Evolutionary conservation across 306 rosid species (phyloP), one percentile per base, ranked within the genome.

Genomic region (Lathyrus tuberosus): DNA sequence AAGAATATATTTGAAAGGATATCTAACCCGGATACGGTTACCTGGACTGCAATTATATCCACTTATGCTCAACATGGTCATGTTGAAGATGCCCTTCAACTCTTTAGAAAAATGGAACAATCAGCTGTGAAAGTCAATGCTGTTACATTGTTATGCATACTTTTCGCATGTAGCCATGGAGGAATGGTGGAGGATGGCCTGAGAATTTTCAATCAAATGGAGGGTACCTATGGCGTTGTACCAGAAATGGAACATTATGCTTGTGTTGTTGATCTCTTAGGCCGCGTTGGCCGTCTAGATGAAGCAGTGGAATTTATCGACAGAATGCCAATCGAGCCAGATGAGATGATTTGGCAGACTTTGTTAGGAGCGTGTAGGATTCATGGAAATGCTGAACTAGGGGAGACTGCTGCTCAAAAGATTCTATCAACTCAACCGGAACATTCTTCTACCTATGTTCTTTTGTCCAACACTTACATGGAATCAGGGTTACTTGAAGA

Each of bases 131-230:
- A 74, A 79, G 73, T 74, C 9, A 91, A 86, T 58, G 77, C 82
- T 58, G 84, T 91, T 20, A 91, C 90, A 8, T 71, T 91, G 24
- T 66, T 88, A 62, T 86, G 95, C 70, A 78, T 91, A 52, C 78
- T 91, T 30, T 91, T 91, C 62, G 97, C 92, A 51, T 91, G 90
- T 74, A 88, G 95, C 83, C 97, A 91, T 64, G 76, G 81, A 15
- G 89, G 95, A 65, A 65, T 83, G 86, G 87, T 83, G 48, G 86
- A 86, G 62, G 90, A 91, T 79, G 97, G 97, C 51, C 73, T 88
- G 46, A 42, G 74, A 46, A 52, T 68, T 70, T 86, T 88, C 65
- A 44, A 81, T 56, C 65, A 16, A 75, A 86, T 88, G 97, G 78
- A 84, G 75, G 77, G 70, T 38, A 61, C 18, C 17, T 88, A 85